Conservation (phyloP, 2,329 filamentous ascomycete genomes). For the Thelonectria blattea region DNA sequence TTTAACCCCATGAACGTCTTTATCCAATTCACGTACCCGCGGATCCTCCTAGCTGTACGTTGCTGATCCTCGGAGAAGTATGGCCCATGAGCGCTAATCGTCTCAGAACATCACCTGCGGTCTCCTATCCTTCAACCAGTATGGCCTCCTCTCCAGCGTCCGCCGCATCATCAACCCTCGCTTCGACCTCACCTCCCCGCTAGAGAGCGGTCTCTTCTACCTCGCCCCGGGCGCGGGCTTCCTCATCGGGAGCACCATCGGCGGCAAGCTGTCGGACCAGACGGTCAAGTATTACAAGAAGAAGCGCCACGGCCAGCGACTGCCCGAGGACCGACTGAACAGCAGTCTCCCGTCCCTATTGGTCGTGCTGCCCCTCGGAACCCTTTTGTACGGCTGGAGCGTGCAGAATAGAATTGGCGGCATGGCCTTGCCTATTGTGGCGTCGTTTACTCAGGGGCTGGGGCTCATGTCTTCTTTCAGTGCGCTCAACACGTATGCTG, state of each 20-base stretch:
- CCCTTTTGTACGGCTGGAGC: conserved; percentile 46
- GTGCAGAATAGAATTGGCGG: conserved; percentile 42
- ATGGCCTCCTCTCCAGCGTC: conserved; percentile 65
- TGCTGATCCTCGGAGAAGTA: too few species aligned
- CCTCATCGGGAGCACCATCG: conserved; percentile 67
- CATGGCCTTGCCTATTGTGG: conserved; percentile 43
- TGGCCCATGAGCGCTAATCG: too few species aligned
- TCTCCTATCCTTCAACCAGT: conserved; percentile 43
- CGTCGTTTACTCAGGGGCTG: conserved; percentile 41
- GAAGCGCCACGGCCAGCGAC: conserved; percentile 42
- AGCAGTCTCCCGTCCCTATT: conserved; percentile 41
- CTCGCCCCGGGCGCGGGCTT: conserved; percentile 72
- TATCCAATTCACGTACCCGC: conserved; percentile 32
- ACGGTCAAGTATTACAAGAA: conserved; percentile 48
- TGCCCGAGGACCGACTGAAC: conserved; percentile 43
- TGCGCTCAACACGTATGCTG: conserved; percentile 48
- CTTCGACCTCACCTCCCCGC: conserved; percentile 67
- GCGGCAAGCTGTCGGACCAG: conserved; percentile 56
- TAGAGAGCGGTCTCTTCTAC: conserved; percentile 71
- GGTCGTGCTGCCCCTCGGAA: conserved; percentile 40
- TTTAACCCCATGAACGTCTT: conserved; percentile 39
- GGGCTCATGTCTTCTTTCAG: conserved; percentile 48
- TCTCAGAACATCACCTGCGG: conserved; percentile 37
- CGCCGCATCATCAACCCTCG: conserved; percentile 72
- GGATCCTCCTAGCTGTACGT: conserved; percentile 34